Conservation (phyloP, 768 basidiomycete species). For the Tubosaeta sp. region DNA sequence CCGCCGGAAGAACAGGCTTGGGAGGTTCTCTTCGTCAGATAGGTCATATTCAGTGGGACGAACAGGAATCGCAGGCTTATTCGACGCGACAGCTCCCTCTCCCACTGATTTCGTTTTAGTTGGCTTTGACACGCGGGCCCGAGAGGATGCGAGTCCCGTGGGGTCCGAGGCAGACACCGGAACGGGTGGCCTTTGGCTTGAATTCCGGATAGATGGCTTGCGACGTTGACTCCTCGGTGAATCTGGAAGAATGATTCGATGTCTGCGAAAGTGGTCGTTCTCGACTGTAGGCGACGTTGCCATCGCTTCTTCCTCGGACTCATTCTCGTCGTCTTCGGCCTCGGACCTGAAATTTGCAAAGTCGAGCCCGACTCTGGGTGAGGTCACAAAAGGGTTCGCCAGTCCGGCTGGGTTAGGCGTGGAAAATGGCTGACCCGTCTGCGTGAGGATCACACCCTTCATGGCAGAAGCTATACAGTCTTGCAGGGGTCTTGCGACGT, state of each 20-base stretch:
- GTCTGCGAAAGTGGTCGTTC: too few relatives aligned
- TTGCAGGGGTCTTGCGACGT: conserved; percentile 19
- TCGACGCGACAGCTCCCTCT: not conserved
- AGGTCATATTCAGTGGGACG: conserved; percentile 56
- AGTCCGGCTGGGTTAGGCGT: conserved; percentile 37
- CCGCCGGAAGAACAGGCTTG: conserved; percentile 76
- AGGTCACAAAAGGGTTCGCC: too few relatives aligned
- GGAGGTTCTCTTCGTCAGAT: conserved; percentile 78
- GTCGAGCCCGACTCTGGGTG: too few relatives aligned
- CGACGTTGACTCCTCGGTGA: too few relatives aligned
- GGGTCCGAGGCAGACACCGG: conserved; percentile 41
- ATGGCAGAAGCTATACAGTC: conserved; percentile 47
- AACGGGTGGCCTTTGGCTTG: conserved; percentile 31
- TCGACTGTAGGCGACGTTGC: too few relatives aligned
- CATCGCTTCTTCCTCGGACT: too few relatives aligned
- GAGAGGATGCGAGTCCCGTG: conserved; percentile 27
- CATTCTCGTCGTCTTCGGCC: too few relatives aligned
- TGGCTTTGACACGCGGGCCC: conserved; percentile 13
- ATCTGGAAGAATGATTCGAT: too few relatives aligned
- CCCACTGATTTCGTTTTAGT: conserved; percentile 8
- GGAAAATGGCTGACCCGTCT: conserved; percentile 68
- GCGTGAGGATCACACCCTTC: conserved; percentile 76
- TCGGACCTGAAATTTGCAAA: too few relatives aligned
- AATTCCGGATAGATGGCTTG: conserved; percentile 52
- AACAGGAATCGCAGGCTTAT: conserved; percentile 14